phyloP scores from a whole-genome alignment of 2,329 filamentous ascomycete species.

The Penicillium sp. region DNA sequence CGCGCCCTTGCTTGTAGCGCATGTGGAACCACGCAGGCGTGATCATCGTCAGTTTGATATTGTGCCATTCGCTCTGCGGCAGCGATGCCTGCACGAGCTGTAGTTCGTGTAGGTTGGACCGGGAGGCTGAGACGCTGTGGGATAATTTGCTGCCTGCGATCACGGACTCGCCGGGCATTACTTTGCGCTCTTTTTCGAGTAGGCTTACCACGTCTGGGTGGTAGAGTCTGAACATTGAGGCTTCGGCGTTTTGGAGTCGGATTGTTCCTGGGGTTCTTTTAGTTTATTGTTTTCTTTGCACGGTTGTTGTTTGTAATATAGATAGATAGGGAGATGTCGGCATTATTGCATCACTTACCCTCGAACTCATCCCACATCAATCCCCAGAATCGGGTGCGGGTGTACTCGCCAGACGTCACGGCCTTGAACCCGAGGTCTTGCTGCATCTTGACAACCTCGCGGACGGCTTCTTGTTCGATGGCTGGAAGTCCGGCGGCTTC shows the following conservation, averaged over 20 bases:
- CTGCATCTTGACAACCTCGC: slow-evolving; percentile 19
- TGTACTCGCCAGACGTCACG: slow-evolving; percentile 18
- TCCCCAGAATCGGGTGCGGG: slow-evolving; percentile 21
- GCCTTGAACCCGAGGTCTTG: slow-evolving; percentile 18
- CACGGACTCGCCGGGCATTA: slow-evolving; percentile 24
- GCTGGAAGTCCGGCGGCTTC: slow-evolving; percentile 15
- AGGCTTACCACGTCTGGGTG: slow-evolving; percentile 23
- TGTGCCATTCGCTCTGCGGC: slow-evolving; percentile 52
- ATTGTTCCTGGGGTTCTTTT: slow-evolving; percentile 45
- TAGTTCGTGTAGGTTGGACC: slow-evolving; percentile 21
- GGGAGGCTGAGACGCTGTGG: slow-evolving; percentile 12
- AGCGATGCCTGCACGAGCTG: slow-evolving; percentile 28
- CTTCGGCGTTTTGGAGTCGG: slow-evolving; percentile 21
- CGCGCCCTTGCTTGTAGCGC: slow-evolving; percentile 48
- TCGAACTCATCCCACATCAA: slow-evolving; percentile 21
- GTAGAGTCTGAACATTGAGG: slow-evolving; percentile 23
- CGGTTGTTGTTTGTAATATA: not conserved
- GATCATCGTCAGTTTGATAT: slow-evolving; percentile 60
- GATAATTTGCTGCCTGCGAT: slow-evolving; percentile 22
- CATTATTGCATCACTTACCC: slow-evolving; percentile 5
- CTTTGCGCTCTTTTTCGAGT: slow-evolving; percentile 22
- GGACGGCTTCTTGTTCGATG: slow-evolving; percentile 14
- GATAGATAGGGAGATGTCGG: not conserved
- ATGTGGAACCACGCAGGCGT: slow-evolving; percentile 63
- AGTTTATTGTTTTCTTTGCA: slow-evolving; percentile 20